Base-by-base conservation (phyloP, 2,329 filamentous ascomycete genomes). In the Pseudofabraea citricarpa region DNA sequence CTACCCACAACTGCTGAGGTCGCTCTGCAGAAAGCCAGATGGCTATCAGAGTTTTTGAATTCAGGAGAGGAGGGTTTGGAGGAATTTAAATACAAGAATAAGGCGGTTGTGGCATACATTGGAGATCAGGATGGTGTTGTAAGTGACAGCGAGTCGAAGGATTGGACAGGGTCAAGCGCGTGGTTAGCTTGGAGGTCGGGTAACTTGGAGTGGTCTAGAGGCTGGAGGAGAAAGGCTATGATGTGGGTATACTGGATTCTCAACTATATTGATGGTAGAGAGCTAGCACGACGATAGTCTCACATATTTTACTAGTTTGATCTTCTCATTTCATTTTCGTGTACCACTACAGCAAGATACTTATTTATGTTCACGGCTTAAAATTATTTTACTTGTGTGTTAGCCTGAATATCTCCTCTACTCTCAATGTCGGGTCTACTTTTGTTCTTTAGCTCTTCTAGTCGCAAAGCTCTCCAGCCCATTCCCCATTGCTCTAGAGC, bases 1-100 rank as follows among this genome's bases (percentile, higher is more conserved):
- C 67, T 73, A 13, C 68, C 85, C 4, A 83, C 83, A 3, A 89
- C 85, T 4, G 85, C 84, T 0, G 85, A 88, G 58, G 85, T 88
- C 0, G 85, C 85, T 1, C 78, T 76, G 35, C 85, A 88, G 57
- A 83, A 89, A 61, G 85, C 84, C 0, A 63, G 66, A 2, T 83
- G 83, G 69, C 73, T 89, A 4, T 81, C 79, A 6, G 79, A 78
- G 60, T 4, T 12, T 12, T 5, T 36, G 9, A 36, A 36, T n/a
- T 29, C 26, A 7, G 16, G 16, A 3, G 33, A 36, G 15, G 33
- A 19, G n/a, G 18, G 36, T 10, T 26, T 19, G 12, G 42, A 48
- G 13, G 53, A 59, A 4, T 70, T 69, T 48, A 53, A 60, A 41
- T 70, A 68, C 45, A 54, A 64, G 41, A 59, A 67, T 33, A 64